Evolutionary conservation across 179 eudicot genomes (phyloP).

Genomic region (Beta macrorhiza): DNA sequence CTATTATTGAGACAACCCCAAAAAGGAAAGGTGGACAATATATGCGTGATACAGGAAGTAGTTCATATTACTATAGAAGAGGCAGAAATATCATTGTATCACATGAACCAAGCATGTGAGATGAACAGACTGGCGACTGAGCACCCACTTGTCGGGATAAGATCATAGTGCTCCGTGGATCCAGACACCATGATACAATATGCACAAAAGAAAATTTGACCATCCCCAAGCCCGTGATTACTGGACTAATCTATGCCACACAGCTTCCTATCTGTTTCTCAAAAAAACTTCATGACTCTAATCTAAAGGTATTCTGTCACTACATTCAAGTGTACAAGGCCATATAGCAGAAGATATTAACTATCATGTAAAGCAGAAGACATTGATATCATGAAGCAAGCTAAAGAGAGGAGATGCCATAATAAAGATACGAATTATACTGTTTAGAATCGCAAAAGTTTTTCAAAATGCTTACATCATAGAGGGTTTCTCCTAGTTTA

Average conservation of each 20-base stretch:
- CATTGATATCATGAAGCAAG: slow-evolving; percentile 1
- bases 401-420: not conserved
- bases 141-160: not conserved
- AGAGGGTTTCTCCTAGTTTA: slow-evolving; percentile 67
- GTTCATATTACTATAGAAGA: no score
- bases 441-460: not conserved
- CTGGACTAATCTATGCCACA: not conserved
- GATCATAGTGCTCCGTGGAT: not conserved
- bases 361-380: not conserved
- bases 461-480: slow-evolving; percentile 50
- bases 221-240: not conserved
- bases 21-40: no score
- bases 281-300: not conserved
- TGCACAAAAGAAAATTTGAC: not conserved
- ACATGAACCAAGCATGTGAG: no score
- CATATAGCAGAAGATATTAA: not conserved
- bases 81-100: no score
- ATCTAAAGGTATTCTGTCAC: not conserved
- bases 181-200: not conserved
- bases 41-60: no score
- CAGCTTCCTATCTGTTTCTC: not conserved
- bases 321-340: not conserved
- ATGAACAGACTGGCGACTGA: no score
- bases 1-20: no score
- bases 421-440: not conserved